phyloP scores from a whole-genome alignment of 495 filamentous ascomycete genomes.

The Hypomontagnella monticulosa region DNA sequence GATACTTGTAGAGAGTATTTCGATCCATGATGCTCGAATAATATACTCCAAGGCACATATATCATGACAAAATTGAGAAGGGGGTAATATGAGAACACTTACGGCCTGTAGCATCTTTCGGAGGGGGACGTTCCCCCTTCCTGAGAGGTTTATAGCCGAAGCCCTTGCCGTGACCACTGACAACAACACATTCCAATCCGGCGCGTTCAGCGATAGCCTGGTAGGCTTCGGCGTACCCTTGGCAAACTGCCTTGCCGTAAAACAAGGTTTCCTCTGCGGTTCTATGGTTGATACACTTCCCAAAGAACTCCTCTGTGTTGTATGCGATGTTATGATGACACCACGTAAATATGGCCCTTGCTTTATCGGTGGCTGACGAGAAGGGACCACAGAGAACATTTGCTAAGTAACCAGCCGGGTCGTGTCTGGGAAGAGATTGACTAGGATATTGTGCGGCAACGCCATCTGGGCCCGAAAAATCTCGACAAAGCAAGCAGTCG shows the following conservation, averaged over 20 bases:
- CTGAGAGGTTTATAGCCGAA: constrained; percentile 69
- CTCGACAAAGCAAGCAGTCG: constrained; percentile 81
- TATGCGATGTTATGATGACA: constrained; percentile 93
- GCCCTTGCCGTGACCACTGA: constrained; percentile 88
- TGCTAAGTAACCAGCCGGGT: constrained; percentile 75
- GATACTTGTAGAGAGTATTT: not conserved
- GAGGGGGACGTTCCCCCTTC: constrained; percentile 67
- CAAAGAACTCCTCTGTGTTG: constrained; percentile 80
- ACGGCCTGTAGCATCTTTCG: constrained; percentile 58
- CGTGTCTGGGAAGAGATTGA: constrained; percentile 69
- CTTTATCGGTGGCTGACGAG: constrained; percentile 84
- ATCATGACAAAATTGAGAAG: no score
- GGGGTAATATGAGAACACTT: constrained; percentile 7
- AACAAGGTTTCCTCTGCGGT: constrained; percentile 74
- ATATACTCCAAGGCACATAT: not conserved
- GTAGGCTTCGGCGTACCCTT: constrained; percentile 90
- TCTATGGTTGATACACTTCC: constrained; percentile 67
- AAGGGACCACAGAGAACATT: constrained; percentile 81
- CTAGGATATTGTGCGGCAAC: constrained; percentile 82
- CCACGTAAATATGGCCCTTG: constrained; percentile 92
- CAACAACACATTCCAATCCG: constrained; percentile 74
- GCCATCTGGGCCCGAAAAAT: constrained; percentile 82
- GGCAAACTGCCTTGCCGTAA: constrained; percentile 85
- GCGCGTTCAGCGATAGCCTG: constrained; percentile 74
- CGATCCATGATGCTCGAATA: not conserved